These are phyloP conservation scores for Nyctanthes arbortristis DNA, from an alignment of 257 asterid genomes.

Conservation along the genomic window DNA sequence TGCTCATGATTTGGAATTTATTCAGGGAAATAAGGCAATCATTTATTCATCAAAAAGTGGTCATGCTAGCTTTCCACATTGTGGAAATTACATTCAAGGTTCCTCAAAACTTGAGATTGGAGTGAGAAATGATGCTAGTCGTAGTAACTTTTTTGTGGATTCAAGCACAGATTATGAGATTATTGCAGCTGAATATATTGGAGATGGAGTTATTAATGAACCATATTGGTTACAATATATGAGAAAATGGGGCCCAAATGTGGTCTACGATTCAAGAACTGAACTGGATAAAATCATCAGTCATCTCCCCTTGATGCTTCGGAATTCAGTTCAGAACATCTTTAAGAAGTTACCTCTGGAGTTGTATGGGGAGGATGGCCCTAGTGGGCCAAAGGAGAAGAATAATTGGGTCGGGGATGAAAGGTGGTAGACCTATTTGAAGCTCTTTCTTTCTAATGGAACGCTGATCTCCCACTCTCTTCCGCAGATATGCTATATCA, in stretches of 20 bases:
- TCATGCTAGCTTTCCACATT: conserved; percentile 89
- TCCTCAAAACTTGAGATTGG: conserved; percentile 78
- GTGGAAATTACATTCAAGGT: conserved; percentile 86
- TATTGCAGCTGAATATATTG: conserved; percentile 85
- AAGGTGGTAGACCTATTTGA: conserved; percentile 50
- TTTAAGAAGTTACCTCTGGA: conserved; percentile 71
- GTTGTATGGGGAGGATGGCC: conserved; percentile 87
- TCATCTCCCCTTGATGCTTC: conserved; percentile 52
- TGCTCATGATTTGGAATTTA: conserved; percentile 66
- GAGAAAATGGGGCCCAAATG: conserved; percentile 91
- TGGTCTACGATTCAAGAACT: conserved; percentile 65
- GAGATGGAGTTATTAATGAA: conserved; percentile 55
- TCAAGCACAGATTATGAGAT: conserved; percentile 75
- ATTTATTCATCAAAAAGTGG: conserved; percentile 78
- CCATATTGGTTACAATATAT: conserved; percentile 82
- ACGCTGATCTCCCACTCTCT: neutral
- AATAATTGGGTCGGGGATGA: conserved; percentile 96
- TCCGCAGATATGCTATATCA: neutral
- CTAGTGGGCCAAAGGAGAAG: conserved; percentile 97
- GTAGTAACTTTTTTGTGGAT: conserved; percentile 50
- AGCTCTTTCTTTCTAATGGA: no score
- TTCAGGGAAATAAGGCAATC: conserved; percentile 67
- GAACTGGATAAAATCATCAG: conserved; percentile 57
- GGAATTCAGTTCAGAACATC: conserved; percentile 41
- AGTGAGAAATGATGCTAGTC: conserved; percentile 72